Base-by-base conservation (phyloP, 2,329 filamentous ascomycete species). In the Cadophora sp. region DNA sequence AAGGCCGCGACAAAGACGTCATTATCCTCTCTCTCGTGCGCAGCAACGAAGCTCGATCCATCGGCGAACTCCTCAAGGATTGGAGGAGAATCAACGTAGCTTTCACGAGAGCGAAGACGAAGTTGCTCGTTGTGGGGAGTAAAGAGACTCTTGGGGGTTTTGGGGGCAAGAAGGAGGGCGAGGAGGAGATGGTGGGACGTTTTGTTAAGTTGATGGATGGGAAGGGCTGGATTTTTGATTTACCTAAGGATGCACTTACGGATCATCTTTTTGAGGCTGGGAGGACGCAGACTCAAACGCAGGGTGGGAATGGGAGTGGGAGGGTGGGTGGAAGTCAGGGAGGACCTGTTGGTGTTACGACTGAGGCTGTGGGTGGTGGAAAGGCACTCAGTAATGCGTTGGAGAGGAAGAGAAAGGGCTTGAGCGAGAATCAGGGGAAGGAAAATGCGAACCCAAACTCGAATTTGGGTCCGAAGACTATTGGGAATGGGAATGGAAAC, bases 11-110 rank as follows among this genome's bases (percentile, higher is more conserved):
- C 80, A 99, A 99, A 77, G 94, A 97, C 76, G 90, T 97, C 2
- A 87, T 98, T 0, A 87, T 99, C 16, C 85, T 99, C 9, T 93
- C 89, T 64, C 89, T 97, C 36, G 96, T 98, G 16, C 87, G 96
- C 36, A 95, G 89, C 77, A 99, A 99, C 74, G 89, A 94, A 24
- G 85, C 86, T 0, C 88, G 89, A 69, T 88, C 86, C 59, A 94
- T 99, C n/a, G 96, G 96, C 20, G 96, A 98, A 64, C 79, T 99
- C 55, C 83, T 99, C 33, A 92, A 91, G 68, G 96, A 99, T 78
- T 96, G 94, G 91, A 84, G 96, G 64, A 83, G 96, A 59, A 94
- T 99, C 77, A 99, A 99, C 74, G 96, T 99, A 3, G 96, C 96
- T 0, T 92, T 99, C 71, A 99, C 96, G 4, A 85, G 96, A 33